These are phyloP conservation scores for Tulasnella sp. DNA, from an alignment of 768 basidiomycete genomes.

Conservation along the genomic window DNA sequence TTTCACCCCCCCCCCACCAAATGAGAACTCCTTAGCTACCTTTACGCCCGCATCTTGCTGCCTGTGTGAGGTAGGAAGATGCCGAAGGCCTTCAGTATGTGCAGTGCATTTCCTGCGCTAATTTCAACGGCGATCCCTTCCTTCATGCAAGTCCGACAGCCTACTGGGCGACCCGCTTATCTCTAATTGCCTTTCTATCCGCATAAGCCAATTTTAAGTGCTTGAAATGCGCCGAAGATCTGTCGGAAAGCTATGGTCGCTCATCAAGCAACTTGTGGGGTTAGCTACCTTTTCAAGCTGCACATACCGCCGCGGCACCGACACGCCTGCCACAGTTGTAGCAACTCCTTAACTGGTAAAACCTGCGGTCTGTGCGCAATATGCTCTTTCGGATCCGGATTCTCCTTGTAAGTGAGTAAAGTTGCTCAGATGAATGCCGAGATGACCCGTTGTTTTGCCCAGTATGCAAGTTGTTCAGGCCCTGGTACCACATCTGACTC, in stretches of 20 bases:
- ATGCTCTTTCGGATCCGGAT: not conserved
- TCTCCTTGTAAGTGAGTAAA: not conserved
- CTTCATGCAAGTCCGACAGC: not conserved
- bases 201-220: not conserved
- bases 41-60: not conserved
- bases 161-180: not conserved
- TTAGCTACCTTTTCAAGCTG: not conserved
- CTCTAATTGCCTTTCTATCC: not conserved
- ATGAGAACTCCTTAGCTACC: not conserved
- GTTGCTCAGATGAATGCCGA: not conserved
- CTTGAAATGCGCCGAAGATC: not conserved
- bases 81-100: not conserved
- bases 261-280: not conserved
- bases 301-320: not conserved
- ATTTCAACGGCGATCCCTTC: not conserved
- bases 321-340: not conserved
- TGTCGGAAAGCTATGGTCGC: not conserved
- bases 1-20: not conserved
- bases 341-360: not conserved
- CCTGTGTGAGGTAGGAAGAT: not conserved
- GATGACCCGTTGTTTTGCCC: not conserved
- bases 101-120: not conserved
- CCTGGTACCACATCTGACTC: not conserved
- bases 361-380: not conserved
- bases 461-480: not conserved